Base-by-base conservation (phyloP, 768 basidiomycete genomes). In the Tylopilus felleus region DNA sequence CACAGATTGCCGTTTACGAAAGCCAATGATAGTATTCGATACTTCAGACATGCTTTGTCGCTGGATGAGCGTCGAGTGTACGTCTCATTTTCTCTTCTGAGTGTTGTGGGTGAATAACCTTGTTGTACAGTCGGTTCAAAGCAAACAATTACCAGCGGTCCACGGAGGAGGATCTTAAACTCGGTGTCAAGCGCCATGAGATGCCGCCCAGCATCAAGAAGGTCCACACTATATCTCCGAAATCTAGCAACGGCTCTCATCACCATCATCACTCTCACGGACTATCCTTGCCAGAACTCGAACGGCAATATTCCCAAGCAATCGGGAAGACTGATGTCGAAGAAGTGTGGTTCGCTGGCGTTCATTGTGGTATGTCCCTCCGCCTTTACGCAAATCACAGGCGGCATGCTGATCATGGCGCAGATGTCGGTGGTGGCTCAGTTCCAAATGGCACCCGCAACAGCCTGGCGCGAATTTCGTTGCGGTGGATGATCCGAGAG, bases 301-400 rank as follows among this genome's bases (percentile, higher is more conserved):
- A 83, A 52, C 58, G 55, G 0, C 65, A 71, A 23, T 80, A 75
- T 46, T 67, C 75, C 57, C 58, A 51, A n/a, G 66, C 69, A 4
- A 67, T 70, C 23, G 61, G 66, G n/a, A 41, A 65, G 48, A 90
- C 88, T 1, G 72, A 90, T 53, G 81, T 88, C 5, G 75, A 81
- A 46, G 88, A 92, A 59, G 90, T 92, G 1, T 91, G 90, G 89
- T 92, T 91, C 59, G 69, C 87, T 4, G 89, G 89, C 0, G 81
- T 78, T 60, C 88, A 91, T 59, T 81, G 80, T 43, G 87, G 88
- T 87, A 58, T 28, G 77, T 70, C 23, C 25, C 8, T 28, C n/a
- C 5, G 12, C 36, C 28, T 16, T 16, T 22, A 31, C 7, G 8
- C 42, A 25, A 14, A 23, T 3, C 19, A 8, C 38, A 21, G 5